phyloP scores from a whole-genome alignment of 179 eudicot species.

The Drosera spatulata region DNA sequence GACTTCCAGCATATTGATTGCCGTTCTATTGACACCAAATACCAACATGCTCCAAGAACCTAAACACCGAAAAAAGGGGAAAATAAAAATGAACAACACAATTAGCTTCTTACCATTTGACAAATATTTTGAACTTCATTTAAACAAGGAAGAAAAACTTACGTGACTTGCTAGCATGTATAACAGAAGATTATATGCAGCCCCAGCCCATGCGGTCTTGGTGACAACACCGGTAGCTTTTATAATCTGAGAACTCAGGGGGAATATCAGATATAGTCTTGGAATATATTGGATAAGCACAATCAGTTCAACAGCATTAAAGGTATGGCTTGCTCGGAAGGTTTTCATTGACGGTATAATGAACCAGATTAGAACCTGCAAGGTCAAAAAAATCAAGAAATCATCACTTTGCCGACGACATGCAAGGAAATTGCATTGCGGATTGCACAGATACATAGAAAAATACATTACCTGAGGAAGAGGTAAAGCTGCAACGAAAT shows the following conservation, averaged over 20 bases:
- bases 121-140: no score
- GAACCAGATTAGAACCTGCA: conserved; percentile 78
- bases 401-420: not conserved
- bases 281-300: conserved; percentile 66
- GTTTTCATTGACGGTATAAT: conserved; percentile 56
- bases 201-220: conserved; percentile 87
- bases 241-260: conserved; percentile 57
- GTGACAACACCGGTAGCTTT: conserved; percentile 80
- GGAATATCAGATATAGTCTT: conserved; percentile 63
- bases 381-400: not conserved
- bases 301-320: conserved; percentile 53
- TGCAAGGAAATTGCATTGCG: not conserved
- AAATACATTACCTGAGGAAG: conserved; percentile 42
- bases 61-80: conserved; percentile 12
- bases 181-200: conserved; percentile 69
- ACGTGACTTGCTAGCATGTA: conserved; percentile 92
- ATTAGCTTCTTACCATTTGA: not conserved
- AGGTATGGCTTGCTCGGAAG: conserved; percentile 53
- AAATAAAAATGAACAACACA: not conserved
- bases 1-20: conserved; percentile 64
- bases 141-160: no score
- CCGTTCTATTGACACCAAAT: conserved; percentile 60
- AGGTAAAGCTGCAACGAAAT: conserved; percentile 54
- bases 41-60: conserved; percentile 80
- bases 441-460: not conserved